A percentile compares a stretch with the other conserved stretches of the same genome.
phyloP scores from a whole-genome alignment of 768 basidiomycete species.

The Mycena indigotica region DNA sequence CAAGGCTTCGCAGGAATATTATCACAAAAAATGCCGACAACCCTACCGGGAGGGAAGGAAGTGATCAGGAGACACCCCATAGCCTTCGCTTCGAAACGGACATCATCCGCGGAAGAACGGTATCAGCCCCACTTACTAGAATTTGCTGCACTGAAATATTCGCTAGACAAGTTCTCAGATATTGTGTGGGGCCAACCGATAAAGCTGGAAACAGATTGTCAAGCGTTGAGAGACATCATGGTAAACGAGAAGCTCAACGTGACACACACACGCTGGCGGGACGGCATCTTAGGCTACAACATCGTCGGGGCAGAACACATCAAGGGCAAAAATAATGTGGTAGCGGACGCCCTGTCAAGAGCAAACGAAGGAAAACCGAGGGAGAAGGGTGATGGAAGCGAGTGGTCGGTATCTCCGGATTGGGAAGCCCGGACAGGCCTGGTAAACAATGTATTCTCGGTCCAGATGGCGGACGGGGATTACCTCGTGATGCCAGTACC shows the following conservation, averaged over 20 bases:
- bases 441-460: neutral
- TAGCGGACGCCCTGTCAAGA: constrained; percentile 24
- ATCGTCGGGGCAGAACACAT: constrained; percentile 23
- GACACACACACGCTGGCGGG: constrained; percentile 28
- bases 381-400: neutral
- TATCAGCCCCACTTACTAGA: neutral
- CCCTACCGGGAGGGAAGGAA: constrained; percentile 11
- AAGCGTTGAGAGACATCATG: constrained; percentile 26
- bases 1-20: constrained; percentile 29
- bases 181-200: constrained; percentile 27
- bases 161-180: constrained; percentile 22
- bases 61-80: constrained; percentile 28
- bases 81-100: constrained; percentile 18
- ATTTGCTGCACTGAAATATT: neutral
- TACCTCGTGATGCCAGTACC: constrained; percentile 12
- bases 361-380: constrained; percentile 2
- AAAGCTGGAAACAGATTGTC: constrained; percentile 9
- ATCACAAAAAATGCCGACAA: constrained; percentile 20
- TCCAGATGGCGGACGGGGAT: neutral
- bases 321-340: neutral
- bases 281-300: constrained; percentile 9
- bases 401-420: constrained; percentile 27
- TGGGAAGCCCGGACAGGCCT: constrained; percentile 17
- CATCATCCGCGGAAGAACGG: neutral
- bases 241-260: neutral